Conservation (phyloP, 768 basidiomycete species). For the button mushroom (Agaricus bisporus) region DNA sequence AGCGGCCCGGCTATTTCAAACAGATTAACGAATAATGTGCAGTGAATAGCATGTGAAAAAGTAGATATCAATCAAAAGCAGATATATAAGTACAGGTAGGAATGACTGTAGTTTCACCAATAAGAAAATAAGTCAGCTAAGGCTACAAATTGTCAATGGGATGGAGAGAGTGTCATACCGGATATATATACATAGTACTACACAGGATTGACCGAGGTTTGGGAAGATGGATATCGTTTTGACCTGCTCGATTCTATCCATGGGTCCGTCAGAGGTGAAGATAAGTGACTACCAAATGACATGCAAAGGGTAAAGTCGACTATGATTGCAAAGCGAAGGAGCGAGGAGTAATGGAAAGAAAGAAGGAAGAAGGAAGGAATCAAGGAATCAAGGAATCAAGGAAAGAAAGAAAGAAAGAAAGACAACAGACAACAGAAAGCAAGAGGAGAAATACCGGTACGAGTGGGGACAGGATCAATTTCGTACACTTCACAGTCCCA, state of each 20-base stretch:
- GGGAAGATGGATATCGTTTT: slow-evolving; percentile 7
- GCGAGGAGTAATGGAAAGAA: slow-evolving; percentile 8
- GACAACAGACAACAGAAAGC: slow-evolving; percentile 5
- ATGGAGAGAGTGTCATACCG: slow-evolving; percentile 18
- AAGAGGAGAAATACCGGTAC: neutral
- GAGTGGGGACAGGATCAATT: slow-evolving; percentile 9
- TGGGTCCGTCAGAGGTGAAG: slow-evolving; percentile 12
- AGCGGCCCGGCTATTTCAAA: no score
- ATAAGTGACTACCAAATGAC: slow-evolving; percentile 7
- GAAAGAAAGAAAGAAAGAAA: slow-evolving; percentile 5
- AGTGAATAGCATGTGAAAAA: neutral
- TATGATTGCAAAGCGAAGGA: slow-evolving; percentile 6
- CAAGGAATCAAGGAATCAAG: no score
- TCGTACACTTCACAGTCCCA: slow-evolving; percentile 54
- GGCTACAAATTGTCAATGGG: slow-evolving; percentile 17
- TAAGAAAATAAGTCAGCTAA: slow-evolving; percentile 18
- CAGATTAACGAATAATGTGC: neutral
- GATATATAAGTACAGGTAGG: slow-evolving; percentile 11
- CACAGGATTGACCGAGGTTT: slow-evolving; percentile 8
- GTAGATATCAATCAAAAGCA: neutral
- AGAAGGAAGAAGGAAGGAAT: slow-evolving; percentile 6
- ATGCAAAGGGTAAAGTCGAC: slow-evolving; percentile 10
- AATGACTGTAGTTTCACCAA: slow-evolving; percentile 10
- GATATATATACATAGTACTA: slow-evolving; percentile 18
- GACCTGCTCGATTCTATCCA: slow-evolving; percentile 8